A percentile compares a stretch with the other conserved stretches of the same genome.
Evolutionary conservation across 257 asterid species (phyloP).

Genomic region (Osmanthus fragrans): DNA sequence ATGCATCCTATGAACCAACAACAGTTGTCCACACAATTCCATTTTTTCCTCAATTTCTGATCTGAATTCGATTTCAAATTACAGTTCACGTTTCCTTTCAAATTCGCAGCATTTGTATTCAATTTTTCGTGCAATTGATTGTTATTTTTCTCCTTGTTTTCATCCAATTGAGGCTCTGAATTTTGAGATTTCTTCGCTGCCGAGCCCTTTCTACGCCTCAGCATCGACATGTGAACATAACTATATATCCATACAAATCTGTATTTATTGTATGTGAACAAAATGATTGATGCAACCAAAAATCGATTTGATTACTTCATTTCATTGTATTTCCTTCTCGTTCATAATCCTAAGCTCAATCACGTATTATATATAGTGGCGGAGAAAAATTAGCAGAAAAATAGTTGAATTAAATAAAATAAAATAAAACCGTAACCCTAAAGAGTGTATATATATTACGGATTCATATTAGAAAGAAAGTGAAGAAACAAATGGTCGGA

Average conservation of each 20-base stretch:
- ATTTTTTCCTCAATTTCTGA: constrained; percentile 35
- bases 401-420: not conserved
- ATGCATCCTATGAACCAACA: constrained; percentile 83
- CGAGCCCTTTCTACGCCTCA: constrained; percentile 42
- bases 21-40: constrained; percentile 73
- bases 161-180: constrained; percentile 25
- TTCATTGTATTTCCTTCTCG: not conserved
- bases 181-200: constrained; percentile 28
- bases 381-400: not conserved
- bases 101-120: constrained; percentile 11
- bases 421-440: not conserved
- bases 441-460: not conserved
- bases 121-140: constrained; percentile 24
- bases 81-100: constrained; percentile 26
- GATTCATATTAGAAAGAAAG: not conserved
- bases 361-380: not conserved
- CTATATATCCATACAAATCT: not conserved
- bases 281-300: constrained; percentile 11
- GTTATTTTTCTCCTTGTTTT: constrained; percentile 21
- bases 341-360: constrained; percentile 4
- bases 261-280: constrained; percentile 6
- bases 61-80: constrained; percentile 23
- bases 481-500: not conserved
- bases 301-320: not conserved
- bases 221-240: constrained; percentile 20